Percentiles rank a stretch among this genome's conserved stretches.
These are phyloP conservation scores for Pseudomassariella vexata DNA, from an alignment of 2,329 filamentous ascomycete genomes.

Conservation along the genomic window DNA sequence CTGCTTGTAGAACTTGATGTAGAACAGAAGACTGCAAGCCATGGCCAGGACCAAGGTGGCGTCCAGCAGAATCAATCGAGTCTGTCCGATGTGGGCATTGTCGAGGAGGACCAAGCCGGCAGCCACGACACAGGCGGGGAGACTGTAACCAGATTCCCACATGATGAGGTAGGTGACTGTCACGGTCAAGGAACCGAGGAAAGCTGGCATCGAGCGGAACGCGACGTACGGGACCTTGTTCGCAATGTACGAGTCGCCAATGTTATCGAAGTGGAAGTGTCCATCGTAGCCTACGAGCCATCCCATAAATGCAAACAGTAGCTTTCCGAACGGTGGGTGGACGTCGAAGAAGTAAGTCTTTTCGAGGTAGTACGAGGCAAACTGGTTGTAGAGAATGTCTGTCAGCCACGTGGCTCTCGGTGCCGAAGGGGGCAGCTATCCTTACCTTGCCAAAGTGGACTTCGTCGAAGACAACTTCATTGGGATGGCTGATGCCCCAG, in stretches of 20 bases:
- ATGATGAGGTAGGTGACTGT: slow-evolving; percentile 95
- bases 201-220: slow-evolving; percentile 86
- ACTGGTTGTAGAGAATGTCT: too few relatives aligned
- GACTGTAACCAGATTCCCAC: slow-evolving; percentile 98
- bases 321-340: slow-evolving; percentile 95
- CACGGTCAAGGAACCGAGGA: slow-evolving; percentile 87
- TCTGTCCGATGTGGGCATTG: slow-evolving; percentile 97
- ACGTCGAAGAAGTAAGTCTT: slow-evolving; percentile 99
- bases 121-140: slow-evolving; percentile 85
- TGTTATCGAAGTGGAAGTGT: slow-evolving; percentile 97
- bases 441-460: slow-evolving; percentile 98
- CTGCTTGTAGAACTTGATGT: slow-evolving; percentile 97
- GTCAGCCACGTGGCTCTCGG: too few relatives aligned
- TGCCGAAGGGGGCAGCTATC: slow-evolving; percentile 3
- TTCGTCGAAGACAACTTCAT: slow-evolving; percentile 97
- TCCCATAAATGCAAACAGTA: slow-evolving; percentile 92
- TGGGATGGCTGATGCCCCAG: slow-evolving; percentile 91
- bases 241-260: slow-evolving; percentile 93
- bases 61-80: slow-evolving; percentile 88
- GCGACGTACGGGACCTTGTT: slow-evolving; percentile 98
- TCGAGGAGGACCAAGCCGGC: slow-evolving; percentile 86
- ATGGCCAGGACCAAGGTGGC: slow-evolving; percentile 92
- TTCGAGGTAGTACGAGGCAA: slow-evolving; percentile 80
- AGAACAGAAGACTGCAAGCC: slow-evolving; percentile 88
- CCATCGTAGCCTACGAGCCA: slow-evolving; percentile 98